Percentiles rank a stretch among this genome's conserved stretches.
Evolutionary conservation across 2,329 filamentous ascomycete species (phyloP).

Genomic region (Ceratocystis lukuohia): DNA sequence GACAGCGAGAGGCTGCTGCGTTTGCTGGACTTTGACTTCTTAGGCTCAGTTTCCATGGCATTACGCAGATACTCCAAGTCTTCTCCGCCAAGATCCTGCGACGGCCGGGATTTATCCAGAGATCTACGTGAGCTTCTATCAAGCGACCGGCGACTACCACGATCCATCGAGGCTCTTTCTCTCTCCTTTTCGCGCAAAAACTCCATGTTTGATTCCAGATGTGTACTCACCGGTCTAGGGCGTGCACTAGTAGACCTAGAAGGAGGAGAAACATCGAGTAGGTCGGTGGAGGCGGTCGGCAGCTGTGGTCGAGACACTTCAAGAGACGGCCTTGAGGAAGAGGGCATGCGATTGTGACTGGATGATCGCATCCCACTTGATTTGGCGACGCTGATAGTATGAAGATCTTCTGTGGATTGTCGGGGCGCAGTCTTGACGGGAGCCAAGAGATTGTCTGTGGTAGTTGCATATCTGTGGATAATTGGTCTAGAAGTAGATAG

Average conservation of each 20-base stretch:
- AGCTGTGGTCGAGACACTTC: conserved; percentile 52
- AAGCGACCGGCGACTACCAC: conserved; percentile 12
- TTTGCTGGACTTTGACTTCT: conserved; percentile 52
- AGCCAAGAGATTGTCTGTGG: not conserved
- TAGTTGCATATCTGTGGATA: conserved; percentile 29
- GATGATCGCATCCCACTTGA: conserved; percentile 10
- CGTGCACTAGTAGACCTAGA: conserved; percentile 34
- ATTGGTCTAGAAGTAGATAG: conserved; percentile 20
- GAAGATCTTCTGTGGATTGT: conserved; percentile 13
- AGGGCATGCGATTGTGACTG: conserved; percentile 28
- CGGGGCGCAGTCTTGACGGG: conserved; percentile 22
- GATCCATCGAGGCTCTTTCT: conserved; percentile 17
- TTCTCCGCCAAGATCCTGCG: conserved; percentile 16
- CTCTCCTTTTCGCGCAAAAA: conserved; percentile 65
- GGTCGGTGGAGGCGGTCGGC: conserved; percentile 32
- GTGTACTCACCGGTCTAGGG: conserved; percentile 65
- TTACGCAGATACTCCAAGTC: conserved; percentile 64
- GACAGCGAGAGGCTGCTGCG: conserved; percentile 59
- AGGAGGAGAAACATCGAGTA: conserved; percentile 37
- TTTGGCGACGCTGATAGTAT: conserved; percentile 10
- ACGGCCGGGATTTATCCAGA: conserved; percentile 14
- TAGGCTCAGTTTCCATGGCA: conserved; percentile 52
- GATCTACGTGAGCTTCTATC: conserved; percentile 18
- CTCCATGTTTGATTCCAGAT: conserved; percentile 70
- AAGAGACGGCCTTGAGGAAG: conserved; percentile 52